A percentile compares a stretch with the other conserved stretches of the same genome.
Conservation (phyloP, 108 stramenopile genomes). For the Schizochytrium sp. region DNA sequence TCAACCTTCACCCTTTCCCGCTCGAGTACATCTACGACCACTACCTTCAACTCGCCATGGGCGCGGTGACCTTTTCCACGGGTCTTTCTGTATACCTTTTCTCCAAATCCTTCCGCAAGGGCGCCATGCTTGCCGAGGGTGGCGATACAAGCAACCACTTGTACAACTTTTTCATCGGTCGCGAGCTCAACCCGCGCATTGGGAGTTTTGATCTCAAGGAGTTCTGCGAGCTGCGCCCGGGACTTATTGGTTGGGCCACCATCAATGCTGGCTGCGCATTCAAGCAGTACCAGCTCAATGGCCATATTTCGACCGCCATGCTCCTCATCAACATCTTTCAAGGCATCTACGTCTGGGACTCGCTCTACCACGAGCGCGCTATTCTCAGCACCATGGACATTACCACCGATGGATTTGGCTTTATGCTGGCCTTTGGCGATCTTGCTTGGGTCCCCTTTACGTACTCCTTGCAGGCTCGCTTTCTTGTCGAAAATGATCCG, state of each 20-base stretch:
- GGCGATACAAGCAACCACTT: constrained; percentile 67
- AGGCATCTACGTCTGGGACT: constrained; percentile 92
- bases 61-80: constrained; percentile 43
- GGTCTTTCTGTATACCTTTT: constrained; percentile 65
- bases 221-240: constrained; percentile 89
- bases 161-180: constrained; percentile 94
- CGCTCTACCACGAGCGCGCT: constrained; percentile 78
- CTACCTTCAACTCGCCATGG: not conserved
- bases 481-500: constrained; percentile 81
- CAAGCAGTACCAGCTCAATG: constrained; percentile 66
- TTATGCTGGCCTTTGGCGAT: constrained; percentile 95
- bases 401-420: constrained; percentile 97
- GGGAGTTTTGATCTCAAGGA: constrained; percentile 81
- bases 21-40: not conserved
- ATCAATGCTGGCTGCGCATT: constrained; percentile 64
- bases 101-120: constrained; percentile 51
- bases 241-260: constrained; percentile 67
- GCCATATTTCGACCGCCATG: constrained; percentile 77
- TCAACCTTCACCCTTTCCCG: not conserved
- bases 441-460: constrained; percentile 98
- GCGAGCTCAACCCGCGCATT: constrained; percentile 90
- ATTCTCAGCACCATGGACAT: constrained; percentile 99
- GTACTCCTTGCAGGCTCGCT: constrained; percentile 80
- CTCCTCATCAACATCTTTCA: constrained; percentile 76
- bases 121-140: constrained; percentile 63